Evolutionary conservation across 148 eudicot species (phyloP).

Genomic region (Chenopodium suecicum): DNA sequence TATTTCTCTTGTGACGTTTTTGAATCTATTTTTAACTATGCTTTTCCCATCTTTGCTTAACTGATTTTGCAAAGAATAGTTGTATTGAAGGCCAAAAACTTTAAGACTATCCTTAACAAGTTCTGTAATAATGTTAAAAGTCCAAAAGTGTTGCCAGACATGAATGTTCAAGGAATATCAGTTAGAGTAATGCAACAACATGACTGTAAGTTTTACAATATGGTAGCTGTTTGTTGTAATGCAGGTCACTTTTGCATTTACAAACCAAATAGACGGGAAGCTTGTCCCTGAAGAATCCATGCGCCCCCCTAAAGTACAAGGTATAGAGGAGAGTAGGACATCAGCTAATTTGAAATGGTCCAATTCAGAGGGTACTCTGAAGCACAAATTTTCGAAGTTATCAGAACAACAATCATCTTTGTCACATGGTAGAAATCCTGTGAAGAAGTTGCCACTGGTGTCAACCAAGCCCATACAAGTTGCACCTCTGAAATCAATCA

Average conservation of each 20-base stretch:
- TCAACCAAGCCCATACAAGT: slow-evolving; percentile 31
- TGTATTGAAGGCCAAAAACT: neutral
- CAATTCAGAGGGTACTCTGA: slow-evolving; percentile 29
- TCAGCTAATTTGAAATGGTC: neutral
- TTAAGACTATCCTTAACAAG: neutral
- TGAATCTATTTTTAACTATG: neutral
- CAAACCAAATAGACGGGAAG: slow-evolving; percentile 92
- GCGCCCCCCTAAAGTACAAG: slow-evolving; percentile 33
- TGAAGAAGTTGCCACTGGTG: slow-evolving; percentile 25
- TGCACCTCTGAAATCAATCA: slow-evolving; percentile 27
- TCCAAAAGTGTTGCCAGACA: slow-evolving; percentile 1
- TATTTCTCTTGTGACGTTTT: neutral
- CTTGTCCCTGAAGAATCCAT: slow-evolving; percentile 82
- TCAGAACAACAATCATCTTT: slow-evolving; percentile 26
- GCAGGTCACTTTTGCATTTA: slow-evolving; percentile 92
- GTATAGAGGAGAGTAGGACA: slow-evolving; percentile 18
- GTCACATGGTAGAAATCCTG: slow-evolving; percentile 25
- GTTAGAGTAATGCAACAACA: neutral
- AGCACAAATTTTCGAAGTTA: slow-evolving; percentile 19
- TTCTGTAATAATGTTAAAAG: neutral
- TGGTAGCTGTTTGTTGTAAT: slow-evolving; percentile 8
- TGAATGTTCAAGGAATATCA: neutral
- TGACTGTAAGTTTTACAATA: neutral
- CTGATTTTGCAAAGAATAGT: neutral
- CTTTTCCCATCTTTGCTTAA: neutral